Percentiles rank a stretch among this genome's conserved stretches.
phyloP scores from a whole-genome alignment of 2,329 filamentous ascomycete species.

The Colletotrichum lini region DNA sequence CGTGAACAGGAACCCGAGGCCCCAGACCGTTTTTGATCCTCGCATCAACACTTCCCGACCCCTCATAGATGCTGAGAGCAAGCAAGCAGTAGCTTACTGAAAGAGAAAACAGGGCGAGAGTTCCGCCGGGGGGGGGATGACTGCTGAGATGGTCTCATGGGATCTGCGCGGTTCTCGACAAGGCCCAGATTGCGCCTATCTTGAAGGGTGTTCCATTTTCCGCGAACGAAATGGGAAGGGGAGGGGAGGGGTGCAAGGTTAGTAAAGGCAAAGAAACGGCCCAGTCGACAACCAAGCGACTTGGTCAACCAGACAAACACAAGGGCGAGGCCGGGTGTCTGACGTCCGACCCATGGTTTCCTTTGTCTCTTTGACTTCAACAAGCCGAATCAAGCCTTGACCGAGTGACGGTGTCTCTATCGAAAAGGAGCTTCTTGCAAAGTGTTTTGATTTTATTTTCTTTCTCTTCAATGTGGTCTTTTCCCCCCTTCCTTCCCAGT shows the following conservation, averaged over 20 bases:
- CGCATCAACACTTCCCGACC: background rate
- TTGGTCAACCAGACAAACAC: slow-evolving; percentile 26
- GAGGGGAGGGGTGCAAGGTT: background rate
- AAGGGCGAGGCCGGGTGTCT: slow-evolving; percentile 1
- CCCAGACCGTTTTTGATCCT: background rate
- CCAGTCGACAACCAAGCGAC: background rate
- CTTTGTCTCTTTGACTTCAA: slow-evolving; percentile 36
- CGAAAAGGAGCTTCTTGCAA: slow-evolving; percentile 1
- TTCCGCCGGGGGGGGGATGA: background rate
- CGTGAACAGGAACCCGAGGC: background rate
- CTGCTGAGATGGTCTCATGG: background rate
- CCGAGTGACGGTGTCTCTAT: slow-evolving; percentile 13
- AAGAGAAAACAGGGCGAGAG: background rate
- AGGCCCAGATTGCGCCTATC: background rate
- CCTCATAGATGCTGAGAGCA: background rate
- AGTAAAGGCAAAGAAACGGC: background rate
- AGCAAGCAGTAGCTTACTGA: background rate
- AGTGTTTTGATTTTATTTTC: too few relatives aligned
- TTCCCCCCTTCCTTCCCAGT: slow-evolving; percentile 11
- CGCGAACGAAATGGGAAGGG: background rate
- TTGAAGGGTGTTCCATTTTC: background rate
- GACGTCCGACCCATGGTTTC: slow-evolving; percentile 14
- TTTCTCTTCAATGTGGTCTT: too few relatives aligned
- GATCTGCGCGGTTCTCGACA: slow-evolving; percentile 19
- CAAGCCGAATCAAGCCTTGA: slow-evolving; percentile 18